Evolutionary conservation across 805 yeast genomes (phyloP), one percentile per base, ranked within the genome.

Genomic region (Candida montana): DNA sequence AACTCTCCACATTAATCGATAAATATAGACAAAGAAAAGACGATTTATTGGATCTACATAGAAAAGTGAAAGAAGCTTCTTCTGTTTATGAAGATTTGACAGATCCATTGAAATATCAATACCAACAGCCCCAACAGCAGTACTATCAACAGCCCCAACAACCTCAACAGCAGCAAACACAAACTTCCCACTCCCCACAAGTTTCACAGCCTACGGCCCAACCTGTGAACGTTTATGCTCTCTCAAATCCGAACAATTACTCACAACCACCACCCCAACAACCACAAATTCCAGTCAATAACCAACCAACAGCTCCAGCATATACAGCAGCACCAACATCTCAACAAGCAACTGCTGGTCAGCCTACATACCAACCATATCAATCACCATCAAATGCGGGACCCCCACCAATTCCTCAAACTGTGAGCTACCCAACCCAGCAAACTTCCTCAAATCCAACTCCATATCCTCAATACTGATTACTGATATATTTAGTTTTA

Each of bases 1-100:
- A 79, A 46, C 68, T 93, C 46, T 86, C 86, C 13, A 77, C 77
- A 53, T 65, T 81, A 52, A 77, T 93, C 47, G 96, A 87, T 43
- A 78, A 85, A 59, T 84, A 87, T 60, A 74, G 87, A 29, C 73
- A 76, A 34, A 76, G 87, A 54, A 79, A 83, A 57, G 85, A 89
- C 51, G 97, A 91, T 48, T 66, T 91, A 45, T 67, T 79, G 46
- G 76, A 76, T 17, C 68, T 91, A 52, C 83, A 87, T 54, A 74
- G 75, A 46, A 83, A 85, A 48, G 71, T 91, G 42, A 76, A 76
- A 42, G 69, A 70, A 36, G 93, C 95, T 15, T 76, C 84, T 39
- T 69, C 74, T 32, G 63, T 74, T 9, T 93, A 88, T 60, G 86
- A 85, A 54, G 74, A 75, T 35, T 62, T 88, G 39, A 70, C 84